phyloP scores from a whole-genome alignment of 495 filamentous ascomycete genomes.

The Aspergillus indologenus region DNA sequence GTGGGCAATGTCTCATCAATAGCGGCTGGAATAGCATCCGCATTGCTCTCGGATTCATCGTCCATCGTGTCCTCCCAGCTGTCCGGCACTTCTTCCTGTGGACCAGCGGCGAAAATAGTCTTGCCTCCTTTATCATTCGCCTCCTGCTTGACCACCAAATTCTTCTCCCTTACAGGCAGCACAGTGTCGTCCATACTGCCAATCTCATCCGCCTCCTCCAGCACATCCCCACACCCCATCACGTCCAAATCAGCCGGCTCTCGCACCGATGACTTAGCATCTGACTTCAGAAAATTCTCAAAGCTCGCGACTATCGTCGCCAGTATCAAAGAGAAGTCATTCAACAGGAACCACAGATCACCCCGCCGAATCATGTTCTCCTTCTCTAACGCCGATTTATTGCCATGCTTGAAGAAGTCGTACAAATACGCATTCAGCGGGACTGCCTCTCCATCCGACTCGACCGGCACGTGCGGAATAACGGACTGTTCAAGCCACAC shows the following conservation, averaged over 20 bases:
- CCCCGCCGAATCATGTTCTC: slow-evolving; percentile 59
- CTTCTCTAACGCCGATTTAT: slow-evolving; percentile 47
- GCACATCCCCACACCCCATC: slow-evolving; percentile 19
- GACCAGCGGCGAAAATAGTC: background rate
- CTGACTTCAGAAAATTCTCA: slow-evolving; percentile 21
- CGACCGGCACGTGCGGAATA: slow-evolving; percentile 60
- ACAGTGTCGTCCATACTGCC: slow-evolving; percentile 1
- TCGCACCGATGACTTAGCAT: background rate
- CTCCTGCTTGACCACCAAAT: background rate
- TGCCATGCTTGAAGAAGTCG: slow-evolving; percentile 73
- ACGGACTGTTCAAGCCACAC: slow-evolving; percentile 71
- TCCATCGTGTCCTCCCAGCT: slow-evolving; percentile 22
- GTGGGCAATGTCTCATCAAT: background rate
- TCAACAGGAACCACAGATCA: slow-evolving; percentile 66
- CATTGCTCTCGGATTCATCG: slow-evolving; percentile 4
- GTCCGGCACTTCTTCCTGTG: slow-evolving; percentile 13
- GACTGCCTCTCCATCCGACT: slow-evolving; percentile 47
- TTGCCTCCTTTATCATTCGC: background rate
- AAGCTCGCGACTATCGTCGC: slow-evolving; percentile 53
- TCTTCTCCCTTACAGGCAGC: background rate
- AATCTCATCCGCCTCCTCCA: slow-evolving; percentile 8
- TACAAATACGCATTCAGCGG: slow-evolving; percentile 68
- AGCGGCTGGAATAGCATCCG: slow-evolving; percentile 12
- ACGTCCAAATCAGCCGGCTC: slow-evolving; percentile 12
- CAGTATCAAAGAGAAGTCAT: slow-evolving; percentile 68